Evolutionary conservation across 2,329 filamentous ascomycete genomes (phyloP), one percentile per base, ranked within the genome.

Genomic region (Pyrenochaeta sp.): DNA sequence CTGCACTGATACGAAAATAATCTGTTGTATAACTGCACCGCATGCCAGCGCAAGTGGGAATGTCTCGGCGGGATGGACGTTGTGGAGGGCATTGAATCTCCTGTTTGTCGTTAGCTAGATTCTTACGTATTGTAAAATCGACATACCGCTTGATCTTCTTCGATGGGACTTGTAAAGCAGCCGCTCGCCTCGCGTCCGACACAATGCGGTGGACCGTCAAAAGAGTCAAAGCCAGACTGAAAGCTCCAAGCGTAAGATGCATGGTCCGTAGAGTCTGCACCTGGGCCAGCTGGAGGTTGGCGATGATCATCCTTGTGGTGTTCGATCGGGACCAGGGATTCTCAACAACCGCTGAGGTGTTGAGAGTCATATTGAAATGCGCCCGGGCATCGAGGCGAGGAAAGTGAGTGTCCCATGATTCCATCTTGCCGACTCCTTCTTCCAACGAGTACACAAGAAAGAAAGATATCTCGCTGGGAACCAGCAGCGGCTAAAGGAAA

Each of bases 21-120:
- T 58, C 50, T 72, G 65, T 53, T 72, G 68, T 50, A 72, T 40
- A 29, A 67, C 61, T 42, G 66, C 63, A 58, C 63, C 63, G 53
- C 62, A 62, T 51, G 64, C 69, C 51, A 74, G 60, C 48, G 69
- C 65, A 40, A 74, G 66, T 51, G 71, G 69, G 48, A 73, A 72
- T 31, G 60, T 68, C 51, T 73, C 71, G 22, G 71, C 71, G 40
- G 69, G 60, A 41, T 73, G 71, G 21, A 73, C 63, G 35, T 66
- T 68, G 18, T 58, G 59, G 35, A 74, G 58, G 38, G 67, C 64
- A 41, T 52, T 63, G 52, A 70, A 68, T 38, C 60, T 60, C 51
- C 71, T 74, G 29, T 3, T 8, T 6, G 7, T 17, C 41, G 48
- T 63, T 38, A 67, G 59, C 28, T 32, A 10, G 6, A 6, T 14